Base-by-base conservation (phyloP, 139 green algal genomes). In the Trebouxia sp. region DNA sequence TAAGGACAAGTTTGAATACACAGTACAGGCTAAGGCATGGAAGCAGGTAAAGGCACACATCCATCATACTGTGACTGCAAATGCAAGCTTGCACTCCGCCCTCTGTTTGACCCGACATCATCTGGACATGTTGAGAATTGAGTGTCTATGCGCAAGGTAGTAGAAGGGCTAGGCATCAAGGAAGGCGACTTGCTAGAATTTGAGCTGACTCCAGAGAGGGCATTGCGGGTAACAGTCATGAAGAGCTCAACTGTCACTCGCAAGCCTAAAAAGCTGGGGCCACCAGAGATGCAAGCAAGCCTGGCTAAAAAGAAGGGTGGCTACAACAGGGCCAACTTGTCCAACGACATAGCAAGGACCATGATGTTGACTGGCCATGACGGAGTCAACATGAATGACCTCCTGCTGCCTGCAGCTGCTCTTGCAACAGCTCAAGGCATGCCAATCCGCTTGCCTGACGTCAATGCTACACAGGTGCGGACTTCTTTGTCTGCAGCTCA, bases 1-100 rank as follows among this genome's bases (percentile, higher is more conserved):
- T 75, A 88, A 88, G 82, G 82, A 83, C 45, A 88, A 88, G 81
- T 88, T 84, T 58, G 84, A 88, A 81, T 86, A 88, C 62, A 88
- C 84, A 47, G 66, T 88, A 42, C 77, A 83, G 62, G 81, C 81
- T 1, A 77, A 77, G 24, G 69, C 41, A 26, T 77, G 69, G 69
- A 77, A 77, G 42, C 69, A 53, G 69, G 69, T 77, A 53, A 37
- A 26, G 11, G 0, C 10, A 12, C 6, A 35, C 62, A 45, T 42
- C 11, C 62, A 72, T 12, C 62, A 30, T 7, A 26, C 14, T 30
- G 6, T 39, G 28, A n/a, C 30, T 42, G 2, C 58, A 69, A 37
- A 67, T n/a, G n/a, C n/a, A 28, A 39, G 56, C 56, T 67, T n/a
- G 20, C 56, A 3, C 14, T 28, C 30, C 58, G 10, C 12, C 30